Base-by-base conservation (phyloP, 2,329 filamentous ascomycete genomes). In the Diplodia intermedia region DNA sequence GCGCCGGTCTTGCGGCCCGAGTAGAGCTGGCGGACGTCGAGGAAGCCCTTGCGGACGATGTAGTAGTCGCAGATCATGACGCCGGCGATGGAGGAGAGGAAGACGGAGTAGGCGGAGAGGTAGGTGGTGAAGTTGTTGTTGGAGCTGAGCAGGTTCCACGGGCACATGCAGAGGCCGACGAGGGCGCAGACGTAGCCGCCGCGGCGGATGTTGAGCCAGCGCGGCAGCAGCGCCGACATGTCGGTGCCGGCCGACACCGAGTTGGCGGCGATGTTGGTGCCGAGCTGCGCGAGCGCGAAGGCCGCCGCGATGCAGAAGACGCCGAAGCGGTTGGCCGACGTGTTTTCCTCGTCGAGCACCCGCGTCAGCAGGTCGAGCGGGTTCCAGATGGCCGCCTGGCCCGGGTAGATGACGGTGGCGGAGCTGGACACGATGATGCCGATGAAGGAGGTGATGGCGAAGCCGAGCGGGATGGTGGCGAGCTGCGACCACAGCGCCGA, bases 51-150 rank as follows among this genome's bases (percentile, higher is more conserved):
- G 68, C 94, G 90, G 5, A 97, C 91, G 67, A 91, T 70, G 79
- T 96, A 97, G 82, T 97, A 97, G 79, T 97, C 94, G 72, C 85
- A 87, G 69, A 93, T 84, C 82, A 97, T 95, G 71, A 97, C 92
- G n/a, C 94, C 94, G 0, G 92, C 93, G 70, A 97, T 96, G 53
- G 91, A 93, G 69, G 91, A 94, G n/a, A 97, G 86, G 81, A 97
- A 97, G 68, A 97, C 93, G 3, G 91, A 93, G 82, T 97, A 97
- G 1, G 94, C 91, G 0, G 91, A 95, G 0, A 97, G 88, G 76
- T 97, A 97, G 3, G 92, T 96, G 0, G 92, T 95, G 82, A 97
- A 97, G 79, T 90, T 89, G 82, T 94, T 97, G 54, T 88, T 87
- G 54, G 83, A 83, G 1, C 86, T 88, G 9, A 97, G 86, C 0